These are phyloP conservation scores for Pseudogymnoascus sp. DNA, from an alignment of 2,329 filamentous ascomycete genomes.

Conservation along the genomic window DNA sequence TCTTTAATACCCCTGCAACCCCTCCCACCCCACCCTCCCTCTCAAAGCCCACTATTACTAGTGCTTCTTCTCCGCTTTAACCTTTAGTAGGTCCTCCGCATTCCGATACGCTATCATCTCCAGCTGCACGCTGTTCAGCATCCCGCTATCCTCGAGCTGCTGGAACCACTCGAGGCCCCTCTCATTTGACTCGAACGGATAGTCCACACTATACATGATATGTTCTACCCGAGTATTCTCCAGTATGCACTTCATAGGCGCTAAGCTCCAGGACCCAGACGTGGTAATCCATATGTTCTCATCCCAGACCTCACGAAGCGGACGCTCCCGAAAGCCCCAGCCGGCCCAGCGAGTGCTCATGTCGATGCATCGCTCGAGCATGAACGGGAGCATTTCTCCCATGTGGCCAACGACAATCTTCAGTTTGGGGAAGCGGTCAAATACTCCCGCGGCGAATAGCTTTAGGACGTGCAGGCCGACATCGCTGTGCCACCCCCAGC, in stretches of 20 bases:
- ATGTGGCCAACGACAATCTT: constrained; percentile 46
- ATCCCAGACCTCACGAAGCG: constrained; percentile 42
- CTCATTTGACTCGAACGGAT: constrained; percentile 43
- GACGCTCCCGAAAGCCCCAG: constrained; percentile 13
- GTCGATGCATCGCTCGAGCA: constrained; percentile 38
- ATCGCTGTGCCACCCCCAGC: constrained; percentile 42
- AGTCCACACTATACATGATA: constrained; percentile 50
- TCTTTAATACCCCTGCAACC: neutral
- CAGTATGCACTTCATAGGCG: constrained; percentile 34
- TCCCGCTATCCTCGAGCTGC: constrained; percentile 39
- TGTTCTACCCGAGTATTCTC: constrained; percentile 38
- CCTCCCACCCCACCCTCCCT: neutral
- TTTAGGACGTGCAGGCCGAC: constrained; percentile 38
- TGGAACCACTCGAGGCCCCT: constrained; percentile 41
- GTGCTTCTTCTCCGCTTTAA: neutral
- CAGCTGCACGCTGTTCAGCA: constrained; percentile 41
- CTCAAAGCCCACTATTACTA: neutral
- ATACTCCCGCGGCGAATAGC: constrained; percentile 43
- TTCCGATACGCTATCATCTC: constrained; percentile 43
- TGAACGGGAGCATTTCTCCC: constrained; percentile 44
- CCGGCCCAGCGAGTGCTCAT: constrained; percentile 13
- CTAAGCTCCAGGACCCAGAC: constrained; percentile 41
- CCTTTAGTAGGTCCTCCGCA: constrained; percentile 38
- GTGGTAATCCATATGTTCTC: constrained; percentile 49
- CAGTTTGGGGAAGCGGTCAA: constrained; percentile 43